Percentiles rank a stretch among this genome's conserved stretches.
Conservation (phyloP, 2,329 filamentous ascomycete species). For the Dactylellina drechsleri region DNA sequence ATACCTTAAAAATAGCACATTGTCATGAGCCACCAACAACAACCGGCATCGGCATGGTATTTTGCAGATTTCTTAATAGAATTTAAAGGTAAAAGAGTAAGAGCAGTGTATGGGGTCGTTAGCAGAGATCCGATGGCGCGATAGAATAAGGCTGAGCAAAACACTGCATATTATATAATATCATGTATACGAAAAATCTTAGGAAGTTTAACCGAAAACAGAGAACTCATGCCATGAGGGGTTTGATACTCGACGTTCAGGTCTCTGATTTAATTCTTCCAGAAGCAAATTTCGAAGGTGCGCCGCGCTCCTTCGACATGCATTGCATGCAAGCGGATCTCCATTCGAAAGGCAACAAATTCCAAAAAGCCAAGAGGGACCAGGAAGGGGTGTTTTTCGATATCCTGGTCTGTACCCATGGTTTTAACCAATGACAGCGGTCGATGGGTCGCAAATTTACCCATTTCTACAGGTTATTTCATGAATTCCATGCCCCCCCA, state of each 20-base stretch:
- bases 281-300: slow-evolving; percentile 22
- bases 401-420: slow-evolving; percentile 8
- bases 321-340: slow-evolving; percentile 22
- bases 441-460: slow-evolving; percentile 41
- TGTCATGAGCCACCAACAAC: not conserved
- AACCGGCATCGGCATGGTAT: too few species aligned
- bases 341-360: too few species aligned
- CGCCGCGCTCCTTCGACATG: slow-evolving; percentile 35
- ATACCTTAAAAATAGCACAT: slow-evolving; percentile 33
- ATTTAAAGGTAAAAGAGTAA: too few species aligned
- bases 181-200: too few species aligned
- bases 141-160: not conserved
- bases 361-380: not conserved
- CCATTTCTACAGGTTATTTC: too few species aligned
- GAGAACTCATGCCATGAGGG: too few species aligned
- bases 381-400: slow-evolving; percentile 29
- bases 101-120: too few species aligned
- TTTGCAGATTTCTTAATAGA: too few species aligned
- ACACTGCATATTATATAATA: not conserved
- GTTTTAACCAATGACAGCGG: slow-evolving; percentile 22
- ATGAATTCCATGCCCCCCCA: too few species aligned
- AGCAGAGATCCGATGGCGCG: too few species aligned
- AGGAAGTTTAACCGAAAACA: too few species aligned
- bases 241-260: too few species aligned
- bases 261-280: slow-evolving; percentile 10